Conservation (phyloP, 1,284 basidiomycete genomes). For the Prillingera fragicola region DNA sequence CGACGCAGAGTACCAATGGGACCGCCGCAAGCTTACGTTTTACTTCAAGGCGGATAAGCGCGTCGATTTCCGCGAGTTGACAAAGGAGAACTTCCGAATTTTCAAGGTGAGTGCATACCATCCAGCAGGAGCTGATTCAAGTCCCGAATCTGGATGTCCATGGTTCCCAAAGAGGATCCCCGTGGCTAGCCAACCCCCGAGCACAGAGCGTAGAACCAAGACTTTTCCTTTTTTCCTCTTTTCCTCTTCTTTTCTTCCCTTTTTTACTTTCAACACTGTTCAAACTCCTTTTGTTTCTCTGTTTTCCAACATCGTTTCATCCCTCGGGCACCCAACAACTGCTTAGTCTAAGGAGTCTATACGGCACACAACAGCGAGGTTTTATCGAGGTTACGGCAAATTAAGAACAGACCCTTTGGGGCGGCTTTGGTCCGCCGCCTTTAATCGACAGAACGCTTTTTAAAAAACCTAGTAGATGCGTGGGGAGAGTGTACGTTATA, state of each 20-base stretch:
- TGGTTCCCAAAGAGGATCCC: constrained; percentile 39
- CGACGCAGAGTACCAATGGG: constrained; percentile 98
- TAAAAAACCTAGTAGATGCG: too few relatives aligned
- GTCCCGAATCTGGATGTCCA: constrained; percentile 45
- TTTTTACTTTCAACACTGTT: too few relatives aligned
- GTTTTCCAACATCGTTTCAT: too few relatives aligned
- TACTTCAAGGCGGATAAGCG: constrained; percentile 94
- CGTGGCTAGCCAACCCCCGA: constrained; percentile 6
- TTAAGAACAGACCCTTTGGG: too few relatives aligned
- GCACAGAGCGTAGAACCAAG: constrained; percentile 15
- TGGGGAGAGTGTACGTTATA: too few relatives aligned
- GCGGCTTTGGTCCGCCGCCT: too few relatives aligned
- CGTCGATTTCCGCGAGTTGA: constrained; percentile 92
- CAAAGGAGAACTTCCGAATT: constrained; percentile 46
- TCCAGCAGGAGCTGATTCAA: constrained; percentile 6
- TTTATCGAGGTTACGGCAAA: too few relatives aligned
- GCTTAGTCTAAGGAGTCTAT: too few relatives aligned
- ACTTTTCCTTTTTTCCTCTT: constrained; percentile 3
- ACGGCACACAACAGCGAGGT: too few relatives aligned
- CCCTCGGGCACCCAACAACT: too few relatives aligned
- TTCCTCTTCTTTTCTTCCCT: neutral
- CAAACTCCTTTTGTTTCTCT: neutral
- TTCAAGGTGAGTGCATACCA: constrained; percentile 31
- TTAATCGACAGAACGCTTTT: too few relatives aligned
- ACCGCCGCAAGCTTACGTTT: constrained; percentile 94